A percentile compares a stretch with the other conserved stretches of the same genome.
phyloP scores from a whole-genome alignment of 805 yeast species.

The Yamadazyma ubonensis region DNA sequence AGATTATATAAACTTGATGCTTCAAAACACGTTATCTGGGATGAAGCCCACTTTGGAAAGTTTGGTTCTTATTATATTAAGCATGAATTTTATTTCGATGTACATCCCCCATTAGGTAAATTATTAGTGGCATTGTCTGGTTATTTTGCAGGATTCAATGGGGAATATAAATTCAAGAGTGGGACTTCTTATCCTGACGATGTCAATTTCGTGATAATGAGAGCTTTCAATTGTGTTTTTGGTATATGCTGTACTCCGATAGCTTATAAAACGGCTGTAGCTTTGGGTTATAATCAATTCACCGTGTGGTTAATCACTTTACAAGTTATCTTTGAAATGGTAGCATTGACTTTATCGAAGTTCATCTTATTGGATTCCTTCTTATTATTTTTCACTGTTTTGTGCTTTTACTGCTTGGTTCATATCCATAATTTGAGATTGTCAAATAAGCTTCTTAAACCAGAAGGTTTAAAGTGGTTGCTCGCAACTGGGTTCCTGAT shows the following conservation, averaged over 20 bases:
- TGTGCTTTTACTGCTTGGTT: conserved; percentile 34
- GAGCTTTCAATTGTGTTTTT: conserved; percentile 82
- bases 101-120: conserved; percentile 96
- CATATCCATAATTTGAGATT: conserved; percentile 50
- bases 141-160: conserved; percentile 81
- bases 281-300: conserved; percentile 66
- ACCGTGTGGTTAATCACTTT: conserved; percentile 77
- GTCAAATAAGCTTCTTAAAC: conserved; percentile 34
- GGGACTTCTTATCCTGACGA: conserved; percentile 74
- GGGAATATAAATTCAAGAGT: conserved; percentile 85
- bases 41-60: conserved; percentile 96
- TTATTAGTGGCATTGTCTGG: conserved; percentile 89
- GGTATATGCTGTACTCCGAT: conserved; percentile 83
- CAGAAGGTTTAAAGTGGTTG: conserved; percentile 54
- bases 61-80: conserved; percentile 88
- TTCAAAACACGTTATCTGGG: conserved; percentile 87
- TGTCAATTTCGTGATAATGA: conserved; percentile 80
- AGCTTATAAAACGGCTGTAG: conserved; percentile 78
- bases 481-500: conserved; percentile 61
- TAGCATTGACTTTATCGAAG: conserved; percentile 82
- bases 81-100: conserved; percentile 92
- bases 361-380: conserved; percentile 91
- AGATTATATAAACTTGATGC: conserved; percentile 74
- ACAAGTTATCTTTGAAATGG: conserved; percentile 78
- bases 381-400: conserved; percentile 80